phyloP scores from a whole-genome alignment of 2,329 filamentous ascomycete species.

The Paracoccidioides brasiliensis region DNA sequence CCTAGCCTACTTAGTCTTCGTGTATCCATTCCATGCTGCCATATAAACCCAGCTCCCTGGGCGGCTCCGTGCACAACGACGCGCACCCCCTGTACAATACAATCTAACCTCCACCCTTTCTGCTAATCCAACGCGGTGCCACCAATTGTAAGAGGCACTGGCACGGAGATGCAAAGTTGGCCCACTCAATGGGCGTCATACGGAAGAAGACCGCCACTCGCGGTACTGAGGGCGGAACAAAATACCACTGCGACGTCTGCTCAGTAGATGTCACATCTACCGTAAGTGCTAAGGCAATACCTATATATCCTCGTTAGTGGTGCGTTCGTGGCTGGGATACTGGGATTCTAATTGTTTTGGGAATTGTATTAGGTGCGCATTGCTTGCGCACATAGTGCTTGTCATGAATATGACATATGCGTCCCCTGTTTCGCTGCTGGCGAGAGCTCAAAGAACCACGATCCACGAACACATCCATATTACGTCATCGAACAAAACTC shows the following conservation, averaged over 20 bases:
- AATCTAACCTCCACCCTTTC: not conserved
- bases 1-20: not conserved
- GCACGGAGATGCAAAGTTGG: not conserved
- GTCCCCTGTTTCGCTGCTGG: conserved; percentile 87
- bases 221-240: conserved; percentile 76
- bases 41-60: not conserved
- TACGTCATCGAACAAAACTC: conserved; percentile 97
- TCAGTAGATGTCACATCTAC: conserved; percentile 95
- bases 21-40: not conserved
- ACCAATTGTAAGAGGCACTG: not conserved
- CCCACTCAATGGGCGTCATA: conserved; percentile 67
- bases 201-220: conserved; percentile 84
- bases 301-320: not conserved
- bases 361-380: conserved; percentile 62
- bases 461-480: conserved; percentile 74
- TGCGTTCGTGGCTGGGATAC: conserved; percentile 1
- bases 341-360: not conserved
- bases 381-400: conserved; percentile 68
- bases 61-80: not conserved
- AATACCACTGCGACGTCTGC: conserved; percentile 96
- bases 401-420: conserved; percentile 92
- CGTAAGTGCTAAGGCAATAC: conserved; percentile 41
- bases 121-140: not conserved
- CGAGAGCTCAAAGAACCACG: conserved; percentile 66
- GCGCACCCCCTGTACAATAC: not conserved